Base-by-base conservation (phyloP, 2,329 filamentous ascomycete genomes). In the Colletotrichum lupini region DNA sequence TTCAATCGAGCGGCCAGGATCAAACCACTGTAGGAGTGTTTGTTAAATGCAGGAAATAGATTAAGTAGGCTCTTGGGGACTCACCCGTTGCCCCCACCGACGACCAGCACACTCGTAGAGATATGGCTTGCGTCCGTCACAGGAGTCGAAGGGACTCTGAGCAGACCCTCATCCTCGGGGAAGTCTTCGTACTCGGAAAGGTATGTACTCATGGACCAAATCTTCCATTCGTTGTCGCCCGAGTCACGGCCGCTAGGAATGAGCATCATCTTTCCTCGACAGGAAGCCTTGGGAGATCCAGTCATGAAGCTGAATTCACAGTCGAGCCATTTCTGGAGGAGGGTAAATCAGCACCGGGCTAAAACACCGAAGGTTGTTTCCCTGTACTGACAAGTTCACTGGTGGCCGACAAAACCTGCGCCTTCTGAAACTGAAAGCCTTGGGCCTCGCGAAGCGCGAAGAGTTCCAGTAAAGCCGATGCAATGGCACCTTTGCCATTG, bases 1-100 rank as follows among this genome's bases (percentile, higher is more conserved):
- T 85, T 85, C 8, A 85, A 77, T 2, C 83, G 80, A 0, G 82
- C 82, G 0, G 82, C 80, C 1, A 82, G 77, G 8, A 78, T 66
- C 0, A 81, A 49, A 0, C 78, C 82, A 81, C 57, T 63, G 16
- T 6, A 3, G n/a, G 8, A 3, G 1, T 46, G 5, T 0, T 5
- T 32, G 22, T 74, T 2, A 66, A 22, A 6, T 7, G 11, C 8
- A 5, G 11, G 12, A 1, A 19, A 7, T 0, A 14, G 14, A 19
- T 6, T 35, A 9, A 2, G 5, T 2, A 4, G 2, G 0, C 7
- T 1, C 19, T 2, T 8, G 2, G 4, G 1, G 12, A 76, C 80
- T 78, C 64, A 81, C 78, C 78, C 76, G 28, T 81, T 83, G 7
- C 82, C 82, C 5, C 77, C 81, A 9, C 82, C 81, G 1, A 82